Percentiles rank a stretch among this genome's conserved stretches.
Conservation (phyloP, 2,329 filamentous ascomycete genomes). For the Colletotrichum spinosum region DNA sequence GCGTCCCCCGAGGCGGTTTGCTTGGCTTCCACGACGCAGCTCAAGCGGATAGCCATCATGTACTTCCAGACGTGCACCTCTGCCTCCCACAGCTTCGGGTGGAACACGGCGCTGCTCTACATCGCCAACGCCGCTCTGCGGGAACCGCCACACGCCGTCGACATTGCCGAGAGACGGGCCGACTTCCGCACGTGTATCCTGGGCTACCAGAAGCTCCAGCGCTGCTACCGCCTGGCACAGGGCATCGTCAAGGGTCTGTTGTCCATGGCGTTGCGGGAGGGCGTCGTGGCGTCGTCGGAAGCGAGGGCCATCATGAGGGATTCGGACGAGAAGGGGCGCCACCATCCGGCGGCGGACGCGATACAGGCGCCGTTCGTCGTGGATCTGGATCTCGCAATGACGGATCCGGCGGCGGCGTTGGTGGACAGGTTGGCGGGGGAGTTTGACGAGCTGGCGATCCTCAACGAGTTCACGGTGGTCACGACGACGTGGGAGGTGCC, state of each 20-base stretch:
- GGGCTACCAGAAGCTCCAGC: slow-evolving; percentile 20
- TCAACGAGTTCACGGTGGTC: slow-evolving; percentile 22
- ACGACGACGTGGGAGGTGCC: background rate
- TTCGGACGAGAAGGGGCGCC: slow-evolving; percentile 17
- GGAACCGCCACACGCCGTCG: background rate
- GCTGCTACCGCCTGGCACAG: slow-evolving; percentile 6
- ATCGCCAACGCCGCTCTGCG: slow-evolving; percentile 8
- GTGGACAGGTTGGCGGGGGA: slow-evolving; percentile 13
- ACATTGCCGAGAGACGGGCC: background rate
- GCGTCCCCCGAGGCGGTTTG: slow-evolving; percentile 19
- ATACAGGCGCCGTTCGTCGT: slow-evolving; percentile 12
- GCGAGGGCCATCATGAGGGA: slow-evolving; percentile 19
- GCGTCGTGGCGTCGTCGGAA: slow-evolving; percentile 1
- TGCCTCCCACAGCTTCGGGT: slow-evolving; percentile 16
- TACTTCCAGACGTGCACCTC: slow-evolving; percentile 13
- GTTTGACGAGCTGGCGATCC: slow-evolving; percentile 28
- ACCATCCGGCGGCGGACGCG: background rate
- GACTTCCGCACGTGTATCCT: slow-evolving; percentile 16
- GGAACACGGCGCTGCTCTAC: slow-evolving; percentile 22
- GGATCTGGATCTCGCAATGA: slow-evolving; percentile 14
- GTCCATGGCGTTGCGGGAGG: slow-evolving; percentile 22
- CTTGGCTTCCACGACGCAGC: background rate
- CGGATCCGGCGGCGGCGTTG: slow-evolving; percentile 4
- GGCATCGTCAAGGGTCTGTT: background rate
- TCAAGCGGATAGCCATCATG: background rate